These are phyloP conservation scores for Decorospora gaudefroyi DNA, from an alignment of 2,329 filamentous ascomycete genomes.

Conservation along the genomic window DNA sequence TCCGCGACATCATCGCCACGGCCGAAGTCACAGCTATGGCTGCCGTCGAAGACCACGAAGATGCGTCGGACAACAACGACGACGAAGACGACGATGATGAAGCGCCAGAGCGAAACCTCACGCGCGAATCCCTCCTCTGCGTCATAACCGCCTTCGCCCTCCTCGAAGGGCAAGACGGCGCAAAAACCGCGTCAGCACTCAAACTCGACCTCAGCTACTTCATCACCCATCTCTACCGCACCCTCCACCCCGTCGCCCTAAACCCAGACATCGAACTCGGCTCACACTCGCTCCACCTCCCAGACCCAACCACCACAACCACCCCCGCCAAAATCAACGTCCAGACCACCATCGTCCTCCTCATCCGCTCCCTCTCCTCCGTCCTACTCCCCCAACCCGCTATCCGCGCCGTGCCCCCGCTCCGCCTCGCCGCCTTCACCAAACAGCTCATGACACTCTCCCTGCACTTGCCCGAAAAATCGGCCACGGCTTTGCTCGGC, in stretches of 20 bases:
- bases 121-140: slow-evolving; percentile 86
- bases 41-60: slow-evolving; percentile 52
- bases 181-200: slow-evolving; percentile 77
- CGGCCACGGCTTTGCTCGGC: slow-evolving; percentile 75
- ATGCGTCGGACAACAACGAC: slow-evolving; percentile 57
- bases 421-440: slow-evolving; percentile 86
- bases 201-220: slow-evolving; percentile 95
- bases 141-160: slow-evolving; percentile 97
- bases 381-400: slow-evolving; percentile 77
- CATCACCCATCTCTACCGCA: slow-evolving; percentile 88
- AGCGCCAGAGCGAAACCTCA: slow-evolving; percentile 65
- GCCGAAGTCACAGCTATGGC: slow-evolving; percentile 59
- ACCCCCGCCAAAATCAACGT: slow-evolving; percentile 80
- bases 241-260: slow-evolving; percentile 75
- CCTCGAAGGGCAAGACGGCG: slow-evolving; percentile 88
- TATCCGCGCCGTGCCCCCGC: slow-evolving; percentile 74
- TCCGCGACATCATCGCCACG: slow-evolving; percentile 87
- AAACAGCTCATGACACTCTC: slow-evolving; percentile 85
- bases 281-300: slow-evolving; percentile 73
- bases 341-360: slow-evolving; percentile 89
- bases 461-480: slow-evolving; percentile 90
- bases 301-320: slow-evolving; percentile 62
- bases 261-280: slow-evolving; percentile 84
- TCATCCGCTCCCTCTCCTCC: slow-evolving; percentile 82
- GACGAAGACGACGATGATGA: slow-evolving; percentile 58